A percentile compares a stretch with the other conserved stretches of the same genome.
phyloP scores from a whole-genome alignment of 2,329 filamentous ascomycete genomes.

The Chaetomiaceae sp. region DNA sequence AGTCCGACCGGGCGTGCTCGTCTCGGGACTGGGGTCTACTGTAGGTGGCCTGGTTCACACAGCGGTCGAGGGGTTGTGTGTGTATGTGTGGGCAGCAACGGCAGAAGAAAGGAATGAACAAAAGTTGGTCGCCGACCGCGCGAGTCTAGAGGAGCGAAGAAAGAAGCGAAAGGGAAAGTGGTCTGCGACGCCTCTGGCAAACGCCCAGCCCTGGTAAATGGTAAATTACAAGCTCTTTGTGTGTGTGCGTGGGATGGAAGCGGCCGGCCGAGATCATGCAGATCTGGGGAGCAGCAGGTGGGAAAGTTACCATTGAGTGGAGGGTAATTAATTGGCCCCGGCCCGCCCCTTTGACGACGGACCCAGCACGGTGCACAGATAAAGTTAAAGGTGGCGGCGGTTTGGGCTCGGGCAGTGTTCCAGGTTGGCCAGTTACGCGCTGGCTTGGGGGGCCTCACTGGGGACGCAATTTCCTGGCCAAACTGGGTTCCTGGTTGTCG shows the following conservation, averaged over 20 bases:
- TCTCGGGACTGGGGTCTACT: too few species aligned
- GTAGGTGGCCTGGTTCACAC: too few species aligned
- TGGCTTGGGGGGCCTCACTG: conserved; percentile 2
- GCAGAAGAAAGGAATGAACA: not conserved
- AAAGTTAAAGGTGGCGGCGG: conserved; percentile 12
- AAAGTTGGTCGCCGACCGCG: not conserved
- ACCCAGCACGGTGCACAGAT: not conserved
- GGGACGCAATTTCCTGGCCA: conserved; percentile 18
- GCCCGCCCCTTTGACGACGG: not conserved
- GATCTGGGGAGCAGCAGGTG: not conserved
- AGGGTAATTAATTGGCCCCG: not conserved
- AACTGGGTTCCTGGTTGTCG: conserved; percentile 14
- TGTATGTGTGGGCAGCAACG: too few species aligned
- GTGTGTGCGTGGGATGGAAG: not conserved
- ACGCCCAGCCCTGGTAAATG: too few species aligned
- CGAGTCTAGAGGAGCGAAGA: conserved; percentile 7
- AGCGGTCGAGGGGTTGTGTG: too few species aligned
- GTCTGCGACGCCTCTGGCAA: not conserved
- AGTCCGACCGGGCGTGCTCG: too few species aligned
- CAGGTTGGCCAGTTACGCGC: too few species aligned
- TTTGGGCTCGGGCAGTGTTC: conserved; percentile 11
- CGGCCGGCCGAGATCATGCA: conserved; percentile 1
- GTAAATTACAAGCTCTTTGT: conserved; percentile 3
- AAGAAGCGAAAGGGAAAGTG: not conserved
- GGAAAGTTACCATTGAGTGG: too few species aligned